These are phyloP conservation scores for Beauveria pseudobassiana DNA, from an alignment of 2,329 filamentous ascomycete species.

Conservation along the genomic window DNA sequence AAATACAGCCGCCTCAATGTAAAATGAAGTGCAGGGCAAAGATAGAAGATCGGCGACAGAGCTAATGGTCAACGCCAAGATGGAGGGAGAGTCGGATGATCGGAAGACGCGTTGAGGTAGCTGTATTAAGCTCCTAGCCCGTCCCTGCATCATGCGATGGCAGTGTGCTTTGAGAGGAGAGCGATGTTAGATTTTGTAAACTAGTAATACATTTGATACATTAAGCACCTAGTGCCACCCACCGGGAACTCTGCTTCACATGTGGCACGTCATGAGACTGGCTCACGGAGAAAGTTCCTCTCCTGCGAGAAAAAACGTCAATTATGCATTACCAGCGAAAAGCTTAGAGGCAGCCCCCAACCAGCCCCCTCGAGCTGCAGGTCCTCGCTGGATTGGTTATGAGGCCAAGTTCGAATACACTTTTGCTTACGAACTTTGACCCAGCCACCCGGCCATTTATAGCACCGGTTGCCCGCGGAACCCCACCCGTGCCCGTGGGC, in stretches of 20 bases:
- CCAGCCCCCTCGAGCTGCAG: no score
- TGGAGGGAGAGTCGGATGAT: background rate
- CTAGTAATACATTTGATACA: slow-evolving; percentile 13
- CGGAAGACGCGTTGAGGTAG: background rate
- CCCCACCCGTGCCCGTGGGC: background rate
- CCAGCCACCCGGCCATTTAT: no score
- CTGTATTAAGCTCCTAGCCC: background rate
- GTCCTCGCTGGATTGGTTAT: no score
- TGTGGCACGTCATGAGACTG: no score
- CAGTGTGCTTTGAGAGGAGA: background rate
- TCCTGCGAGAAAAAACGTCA: no score
- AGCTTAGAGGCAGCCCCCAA: no score
- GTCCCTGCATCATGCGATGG: background rate
- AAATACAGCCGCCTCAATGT: background rate
- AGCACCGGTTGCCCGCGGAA: background rate
- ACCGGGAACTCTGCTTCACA: background rate
- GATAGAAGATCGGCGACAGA: background rate
- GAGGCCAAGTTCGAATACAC: no score
- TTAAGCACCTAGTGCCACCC: background rate
- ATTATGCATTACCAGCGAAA: no score
- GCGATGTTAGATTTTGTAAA: slow-evolving; percentile 13
- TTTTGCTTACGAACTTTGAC: no score
- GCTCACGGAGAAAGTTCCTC: no score
- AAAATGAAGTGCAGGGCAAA: background rate
- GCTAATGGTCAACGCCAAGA: background rate